Evolutionary conservation across 371 early-diverging fungal species (phyloP), one percentile per base, ranked within the genome.

Genomic region (Apophysomyces variabilis): DNA sequence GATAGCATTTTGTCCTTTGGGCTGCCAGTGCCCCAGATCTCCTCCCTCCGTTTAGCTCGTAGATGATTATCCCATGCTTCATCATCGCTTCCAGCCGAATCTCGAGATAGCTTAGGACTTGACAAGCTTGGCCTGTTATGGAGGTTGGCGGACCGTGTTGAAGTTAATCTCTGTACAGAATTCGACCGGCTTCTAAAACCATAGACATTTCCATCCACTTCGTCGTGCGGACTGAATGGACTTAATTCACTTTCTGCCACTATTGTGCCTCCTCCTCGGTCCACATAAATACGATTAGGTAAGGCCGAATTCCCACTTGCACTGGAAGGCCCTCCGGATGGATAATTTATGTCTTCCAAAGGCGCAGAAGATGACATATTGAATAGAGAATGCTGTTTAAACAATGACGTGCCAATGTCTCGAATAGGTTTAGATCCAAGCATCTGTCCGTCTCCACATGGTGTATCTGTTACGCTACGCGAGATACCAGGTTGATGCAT

Each of bases 201-300:
- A 41, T 66, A 70, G 5, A 64, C 60, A 45, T 65, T 46, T 3
- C 56, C 56, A 16, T 62, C 58, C n/a, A 79, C 82, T 14, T 87
- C 84, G 4, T 85, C 82, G 38, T 86, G 84, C 9, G 79, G 85
- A 32, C 87, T 82, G 66, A 85, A 91, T 4, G 89, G 87, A 54
- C 88, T 88, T 14, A 90, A 41, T 35, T 82, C 75, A n/a, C 70
- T 65, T 61, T 77, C 80, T 3, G 75, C 68, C 4, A 77, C 63
- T 1, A 78, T 70, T 12, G 73, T 76, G 18, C 79, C 83, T 39
- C 82, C 82, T 21, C 82, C 82, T 21, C 74, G 73, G 58, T 78
- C 76, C 9, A 21, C 54, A 66, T 66, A 16, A 13, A 37, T 44
- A 38, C 12, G 3, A n/a, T 41, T 43, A 7, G 61, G 38, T n/a